phyloP scores from a whole-genome alignment of 2,329 filamentous ascomycete species.

The Hymenoscyphus occultus region DNA sequence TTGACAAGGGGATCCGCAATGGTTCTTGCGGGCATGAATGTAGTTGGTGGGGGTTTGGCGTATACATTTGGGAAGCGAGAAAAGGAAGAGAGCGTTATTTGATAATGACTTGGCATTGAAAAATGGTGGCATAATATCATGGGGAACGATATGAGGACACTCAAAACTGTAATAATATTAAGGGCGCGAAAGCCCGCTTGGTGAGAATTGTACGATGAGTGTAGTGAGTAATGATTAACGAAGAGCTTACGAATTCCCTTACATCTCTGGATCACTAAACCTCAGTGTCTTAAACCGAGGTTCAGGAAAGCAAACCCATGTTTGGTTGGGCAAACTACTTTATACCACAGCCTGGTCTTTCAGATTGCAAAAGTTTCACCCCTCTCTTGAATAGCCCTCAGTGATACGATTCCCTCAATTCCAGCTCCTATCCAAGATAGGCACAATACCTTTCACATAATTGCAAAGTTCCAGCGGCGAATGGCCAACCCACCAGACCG shows the following conservation, averaged over 20 bases:
- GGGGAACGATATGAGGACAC: neutral
- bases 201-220: conserved; percentile 23
- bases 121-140: neutral
- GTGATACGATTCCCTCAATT: no score
- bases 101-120: neutral
- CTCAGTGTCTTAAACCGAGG: neutral
- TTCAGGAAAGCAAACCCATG: neutral
- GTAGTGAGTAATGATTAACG: conserved; percentile 17
- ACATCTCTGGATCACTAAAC: neutral
- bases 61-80: conserved; percentile 46
- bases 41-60: conserved; percentile 48
- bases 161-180: neutral
- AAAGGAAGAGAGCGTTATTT: conserved; percentile 1
- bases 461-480: no score
- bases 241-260: conserved; percentile 1
- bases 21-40: conserved; percentile 48
- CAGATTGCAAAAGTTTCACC: no score
- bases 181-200: conserved; percentile 14
- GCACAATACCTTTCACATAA: no score
- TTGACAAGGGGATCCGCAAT: conserved; percentile 51
- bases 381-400: neutral
- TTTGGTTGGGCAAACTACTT: neutral
- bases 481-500: no score
- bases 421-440: no score
- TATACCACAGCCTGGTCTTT: neutral